Evolutionary conservation across 495 filamentous ascomycete genomes (phyloP).

Genomic region (Neurospora sp.): DNA sequence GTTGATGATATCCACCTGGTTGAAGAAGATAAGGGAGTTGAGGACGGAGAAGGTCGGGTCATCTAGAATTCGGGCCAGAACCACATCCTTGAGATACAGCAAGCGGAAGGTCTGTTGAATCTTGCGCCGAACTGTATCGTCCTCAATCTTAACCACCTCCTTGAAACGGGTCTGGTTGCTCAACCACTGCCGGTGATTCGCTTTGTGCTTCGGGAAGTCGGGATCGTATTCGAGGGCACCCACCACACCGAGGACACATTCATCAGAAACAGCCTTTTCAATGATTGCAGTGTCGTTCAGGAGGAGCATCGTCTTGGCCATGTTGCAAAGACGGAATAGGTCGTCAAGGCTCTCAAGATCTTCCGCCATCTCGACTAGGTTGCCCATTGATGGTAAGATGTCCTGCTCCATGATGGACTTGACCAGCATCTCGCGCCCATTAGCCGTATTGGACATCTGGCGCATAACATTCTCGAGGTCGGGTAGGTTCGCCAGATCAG

Average conservation of each 20-base stretch:
- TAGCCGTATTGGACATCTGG: slow-evolving; percentile 57
- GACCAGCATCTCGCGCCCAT: slow-evolving; percentile 76
- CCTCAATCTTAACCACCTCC: slow-evolving; percentile 88
- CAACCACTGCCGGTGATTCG: slow-evolving; percentile 92
- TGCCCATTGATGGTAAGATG: slow-evolving; percentile 81
- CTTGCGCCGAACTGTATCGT: slow-evolving; percentile 70
- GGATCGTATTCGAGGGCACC: slow-evolving; percentile 97
- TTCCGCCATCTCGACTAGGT: slow-evolving; percentile 76
- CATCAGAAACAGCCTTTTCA: slow-evolving; percentile 83
- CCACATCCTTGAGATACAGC: slow-evolving; percentile 97
- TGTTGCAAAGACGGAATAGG: slow-evolving; percentile 86
- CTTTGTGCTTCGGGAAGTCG: slow-evolving; percentile 97
- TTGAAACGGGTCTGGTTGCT: slow-evolving; percentile 83
- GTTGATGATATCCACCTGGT: slow-evolving; percentile 94
- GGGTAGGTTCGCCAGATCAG: slow-evolving; percentile 65
- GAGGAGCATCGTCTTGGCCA: slow-evolving; percentile 92
- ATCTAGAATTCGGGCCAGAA: slow-evolving; percentile 89
- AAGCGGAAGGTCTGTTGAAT: slow-evolving; percentile 93
- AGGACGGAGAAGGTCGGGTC: slow-evolving; percentile 96
- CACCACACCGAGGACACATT: slow-evolving; percentile 82
- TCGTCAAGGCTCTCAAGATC: slow-evolving; percentile 79
- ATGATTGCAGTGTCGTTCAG: slow-evolving; percentile 93
- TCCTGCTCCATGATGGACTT: slow-evolving; percentile 78
- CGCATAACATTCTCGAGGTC: slow-evolving; percentile 81
- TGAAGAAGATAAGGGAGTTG: slow-evolving; percentile 97